Conservation (phyloP, 2,329 filamentous ascomycete genomes). For the Fusarium camptoceras region DNA sequence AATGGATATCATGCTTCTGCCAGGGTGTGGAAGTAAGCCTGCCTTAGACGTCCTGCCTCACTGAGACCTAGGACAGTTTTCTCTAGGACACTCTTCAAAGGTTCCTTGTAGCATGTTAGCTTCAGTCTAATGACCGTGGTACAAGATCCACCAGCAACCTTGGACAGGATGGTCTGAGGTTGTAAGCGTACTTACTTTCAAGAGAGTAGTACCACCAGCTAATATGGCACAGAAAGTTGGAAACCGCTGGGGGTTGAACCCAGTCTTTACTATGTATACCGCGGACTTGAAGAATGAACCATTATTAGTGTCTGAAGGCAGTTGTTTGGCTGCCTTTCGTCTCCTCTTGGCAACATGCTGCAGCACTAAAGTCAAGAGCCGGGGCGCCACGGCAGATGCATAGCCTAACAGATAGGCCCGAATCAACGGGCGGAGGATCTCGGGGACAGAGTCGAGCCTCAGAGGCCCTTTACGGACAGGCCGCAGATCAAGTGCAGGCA, state of each 20-base stretch:
- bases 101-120: constrained; percentile 44
- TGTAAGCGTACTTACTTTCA: constrained; percentile 61
- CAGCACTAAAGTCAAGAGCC: constrained; percentile 66
- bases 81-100: constrained; percentile 47
- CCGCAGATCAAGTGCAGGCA: constrained; percentile 32
- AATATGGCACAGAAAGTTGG: constrained; percentile 72
- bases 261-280: constrained; percentile 60
- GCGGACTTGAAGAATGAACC: constrained; percentile 50
- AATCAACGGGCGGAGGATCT: constrained; percentile 65
- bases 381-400: constrained; percentile 67
- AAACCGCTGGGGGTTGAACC: constrained; percentile 67
- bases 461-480: constrained; percentile 36
- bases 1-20: neutral
- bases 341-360: constrained; percentile 59
- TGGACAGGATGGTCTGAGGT: neutral
- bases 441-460: constrained; percentile 56
- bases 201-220: constrained; percentile 69
- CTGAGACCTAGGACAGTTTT: constrained; percentile 43
- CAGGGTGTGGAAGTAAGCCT: constrained; percentile 5
- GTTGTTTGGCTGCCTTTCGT: constrained; percentile 41
- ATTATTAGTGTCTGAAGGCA: constrained; percentile 45
- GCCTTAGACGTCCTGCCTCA: constrained; percentile 46
- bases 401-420: constrained; percentile 72
- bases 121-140: constrained; percentile 6
- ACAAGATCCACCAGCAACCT: neutral